These are phyloP conservation scores for Cupressus sempervirens DNA, from an alignment of 75 land plant genomes.

Conservation along the genomic window DNA sequence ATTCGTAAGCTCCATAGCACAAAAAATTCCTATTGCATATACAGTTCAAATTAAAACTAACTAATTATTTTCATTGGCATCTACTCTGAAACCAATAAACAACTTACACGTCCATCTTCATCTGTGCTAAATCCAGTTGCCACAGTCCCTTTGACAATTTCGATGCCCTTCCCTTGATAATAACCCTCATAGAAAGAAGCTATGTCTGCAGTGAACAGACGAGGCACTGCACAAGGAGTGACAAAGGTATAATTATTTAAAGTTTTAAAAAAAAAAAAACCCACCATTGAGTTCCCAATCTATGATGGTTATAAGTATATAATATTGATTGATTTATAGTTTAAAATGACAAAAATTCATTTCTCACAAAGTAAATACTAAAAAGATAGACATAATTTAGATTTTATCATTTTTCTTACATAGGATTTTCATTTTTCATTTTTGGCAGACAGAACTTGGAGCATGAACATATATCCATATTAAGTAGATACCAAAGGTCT, in stretches of 20 bases:
- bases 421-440: background rate
- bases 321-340: background rate
- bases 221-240: constrained; percentile 70
- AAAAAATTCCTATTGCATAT: background rate
- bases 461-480: background rate
- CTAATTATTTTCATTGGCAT: background rate
- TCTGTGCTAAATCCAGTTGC: constrained; percentile 78
- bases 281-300: background rate
- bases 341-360: background rate
- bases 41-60: background rate
- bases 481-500: background rate
- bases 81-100: constrained; percentile 3
- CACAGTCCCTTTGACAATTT: constrained; percentile 86
- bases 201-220: constrained; percentile 84
- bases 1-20: background rate
- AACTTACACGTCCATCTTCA: constrained; percentile 68
- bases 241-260: background rate
- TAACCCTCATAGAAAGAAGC: constrained; percentile 97
- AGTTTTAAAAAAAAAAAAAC: background rate
- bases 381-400: background rate
- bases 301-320: background rate
- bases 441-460: background rate
- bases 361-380: background rate
- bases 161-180: constrained; percentile 74
- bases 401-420: background rate